These are phyloP conservation scores for Irpex rosettiformis DNA, from an alignment of 1,284 basidiomycete genomes.

Conservation along the genomic window DNA sequence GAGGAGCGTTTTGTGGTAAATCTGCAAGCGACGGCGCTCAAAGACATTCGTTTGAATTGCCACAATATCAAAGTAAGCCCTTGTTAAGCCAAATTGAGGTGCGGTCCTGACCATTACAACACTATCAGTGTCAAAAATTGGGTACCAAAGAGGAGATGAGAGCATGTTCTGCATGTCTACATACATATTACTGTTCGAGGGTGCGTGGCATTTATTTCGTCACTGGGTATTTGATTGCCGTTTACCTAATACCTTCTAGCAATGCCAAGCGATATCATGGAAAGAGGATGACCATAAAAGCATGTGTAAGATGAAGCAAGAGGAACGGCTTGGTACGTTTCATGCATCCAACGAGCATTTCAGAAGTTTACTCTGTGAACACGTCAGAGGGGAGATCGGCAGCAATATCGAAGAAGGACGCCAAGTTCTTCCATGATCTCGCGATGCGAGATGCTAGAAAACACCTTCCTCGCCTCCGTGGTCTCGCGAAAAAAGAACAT, in stretches of 20 bases:
- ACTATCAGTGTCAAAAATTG: conserved; percentile 36
- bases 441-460: conserved; percentile 30
- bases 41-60: conserved; percentile 29
- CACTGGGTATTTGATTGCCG: background rate
- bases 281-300: conserved; percentile 35
- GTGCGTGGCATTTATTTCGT: conserved; percentile 1
- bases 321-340: conserved; percentile 30
- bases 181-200: conserved; percentile 37
- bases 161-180: conserved; percentile 32
- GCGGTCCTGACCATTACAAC: background rate
- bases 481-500: conserved; percentile 24
- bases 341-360: background rate
- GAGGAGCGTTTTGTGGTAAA: conserved; percentile 25
- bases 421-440: conserved; percentile 33
- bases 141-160: conserved; percentile 32
- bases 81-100: background rate
- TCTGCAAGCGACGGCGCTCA: conserved; percentile 22
- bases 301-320: conserved; percentile 37
- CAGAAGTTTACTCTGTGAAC: background rate
- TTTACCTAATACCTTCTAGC: conserved; percentile 8
- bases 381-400: conserved; percentile 30
- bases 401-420: conserved; percentile 31
- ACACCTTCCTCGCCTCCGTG: conserved; percentile 25
- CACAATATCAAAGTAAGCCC: conserved; percentile 31
- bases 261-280: conserved; percentile 35